Evolutionary conservation across 2,329 filamentous ascomycete species (phyloP), one percentile per base, ranked within the genome.

Genomic region (Lecanicillium sp.): DNA sequence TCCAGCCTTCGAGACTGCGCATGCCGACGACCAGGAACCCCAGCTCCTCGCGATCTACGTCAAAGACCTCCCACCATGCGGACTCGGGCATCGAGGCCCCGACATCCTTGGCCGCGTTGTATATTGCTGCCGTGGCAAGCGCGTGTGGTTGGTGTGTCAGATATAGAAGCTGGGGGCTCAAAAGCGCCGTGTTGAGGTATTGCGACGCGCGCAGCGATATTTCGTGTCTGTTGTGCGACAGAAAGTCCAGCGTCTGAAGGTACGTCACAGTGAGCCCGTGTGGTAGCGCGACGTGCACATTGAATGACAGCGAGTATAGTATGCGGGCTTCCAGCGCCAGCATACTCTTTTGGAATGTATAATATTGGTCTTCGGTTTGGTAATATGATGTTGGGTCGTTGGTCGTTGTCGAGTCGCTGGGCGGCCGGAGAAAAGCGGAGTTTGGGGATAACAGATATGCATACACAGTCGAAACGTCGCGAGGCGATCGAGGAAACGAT

Each of bases 31-130:
- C 90, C 50, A 97, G 67, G 57, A 97, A 97, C 0, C 93, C 93
- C 29, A 98, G 73, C 63, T 95, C 90, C 70, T 98, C 93, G 43
- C 93, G 77, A 59, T 96, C 90, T 7, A 93, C 87, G 65, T 98
- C 93, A 64, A 97, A 97, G 0, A 97, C 88, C 66, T 96, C 90
- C 93, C 93, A 98, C 93, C 93, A 98, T 54, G 88, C 84, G 40
- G 79, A 80, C 54, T 86, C 86, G 0, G 91, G 89, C 67, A 96
- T 75, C 63, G 87, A 90, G 11, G 86, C 79, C 0, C 78, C 83
- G 1, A 79, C 64, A 55, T 97, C 90, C 37, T 84, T 78, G 1
- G 89, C 86, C 0, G 91, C 87, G n/a, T 89, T 79, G 62, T 97
- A 98, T 26, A 96, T 86, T 1, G 90, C 88, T 2, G 90, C 87